Conservation (phyloP, 225 moss, liverwort and hornwort genomes). For the Lunularia cruciata region DNA sequence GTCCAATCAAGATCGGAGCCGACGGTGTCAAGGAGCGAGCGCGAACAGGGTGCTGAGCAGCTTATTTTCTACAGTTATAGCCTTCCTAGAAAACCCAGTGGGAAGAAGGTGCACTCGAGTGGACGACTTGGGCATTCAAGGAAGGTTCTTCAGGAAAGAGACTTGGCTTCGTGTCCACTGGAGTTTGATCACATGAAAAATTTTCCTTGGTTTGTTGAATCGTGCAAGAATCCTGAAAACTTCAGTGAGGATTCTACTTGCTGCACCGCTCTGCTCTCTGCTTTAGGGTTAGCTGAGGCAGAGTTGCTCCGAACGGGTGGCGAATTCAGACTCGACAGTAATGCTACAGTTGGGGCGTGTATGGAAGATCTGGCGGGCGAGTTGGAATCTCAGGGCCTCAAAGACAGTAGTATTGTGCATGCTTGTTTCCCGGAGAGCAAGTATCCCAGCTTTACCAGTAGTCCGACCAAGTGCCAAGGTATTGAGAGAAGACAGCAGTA, state of each 20-base stretch:
- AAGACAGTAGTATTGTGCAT: constrained; percentile 15
- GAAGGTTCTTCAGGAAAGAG: neutral
- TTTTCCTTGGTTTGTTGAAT: constrained; percentile 22
- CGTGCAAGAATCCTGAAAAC: constrained; percentile 18
- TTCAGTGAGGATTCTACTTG: constrained; percentile 6
- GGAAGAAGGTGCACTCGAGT: neutral
- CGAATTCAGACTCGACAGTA: constrained; percentile 29
- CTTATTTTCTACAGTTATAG: neutral
- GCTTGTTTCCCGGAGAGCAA: constrained; percentile 26
- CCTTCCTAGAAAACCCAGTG: neutral
- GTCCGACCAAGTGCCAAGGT: constrained; percentile 35
- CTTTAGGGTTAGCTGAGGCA: constrained; percentile 33
- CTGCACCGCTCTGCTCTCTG: constrained; percentile 27
- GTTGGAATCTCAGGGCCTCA: constrained; percentile 15
- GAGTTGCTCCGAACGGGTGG: constrained; percentile 22
- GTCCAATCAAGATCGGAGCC: too few species aligned
- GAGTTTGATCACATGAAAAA: constrained; percentile 26
- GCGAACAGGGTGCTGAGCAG: neutral
- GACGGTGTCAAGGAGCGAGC: neutral
- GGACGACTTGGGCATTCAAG: neutral
- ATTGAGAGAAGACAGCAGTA: constrained; percentile 28
- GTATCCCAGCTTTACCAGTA: constrained; percentile 11
- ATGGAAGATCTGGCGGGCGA: constrained; percentile 13
- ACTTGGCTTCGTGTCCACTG: constrained; percentile 31
- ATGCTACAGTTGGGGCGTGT: constrained; percentile 29